Conservation (phyloP, 164 flowering plant genomes). For the Cinnamomum chago region DNA sequence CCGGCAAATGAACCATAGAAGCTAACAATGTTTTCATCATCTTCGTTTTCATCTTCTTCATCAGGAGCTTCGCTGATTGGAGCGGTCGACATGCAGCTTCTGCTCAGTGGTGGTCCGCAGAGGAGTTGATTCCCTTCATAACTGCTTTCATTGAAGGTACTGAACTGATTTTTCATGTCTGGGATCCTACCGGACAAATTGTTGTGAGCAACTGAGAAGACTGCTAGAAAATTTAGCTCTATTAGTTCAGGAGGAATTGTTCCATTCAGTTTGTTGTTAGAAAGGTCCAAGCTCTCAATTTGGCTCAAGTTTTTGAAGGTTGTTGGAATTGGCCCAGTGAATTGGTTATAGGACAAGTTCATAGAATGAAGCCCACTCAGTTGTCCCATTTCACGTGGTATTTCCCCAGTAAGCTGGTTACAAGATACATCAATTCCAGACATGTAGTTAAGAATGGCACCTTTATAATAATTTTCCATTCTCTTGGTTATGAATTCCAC, state of each 20-base stretch:
- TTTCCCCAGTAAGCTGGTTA: slow-evolving; percentile 16
- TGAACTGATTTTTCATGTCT: neutral
- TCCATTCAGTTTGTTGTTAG: slow-evolving; percentile 22
- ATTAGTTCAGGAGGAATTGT: slow-evolving; percentile 17
- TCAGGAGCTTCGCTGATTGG: neutral
- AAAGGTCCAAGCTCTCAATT: slow-evolving; percentile 27
- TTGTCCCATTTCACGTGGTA: slow-evolving; percentile 24
- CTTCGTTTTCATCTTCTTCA: neutral
- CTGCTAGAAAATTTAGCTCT: slow-evolving; percentile 2
- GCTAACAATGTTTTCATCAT: neutral
- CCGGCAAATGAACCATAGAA: slow-evolving; percentile 3
- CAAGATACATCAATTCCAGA: slow-evolving; percentile 23
- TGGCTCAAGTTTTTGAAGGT: slow-evolving; percentile 12
- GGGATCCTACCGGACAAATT: neutral
- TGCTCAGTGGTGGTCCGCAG: slow-evolving; percentile 6
- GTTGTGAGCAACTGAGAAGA: slow-evolving; percentile 11
- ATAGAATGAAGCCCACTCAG: slow-evolving; percentile 2
- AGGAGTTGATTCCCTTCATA: slow-evolving; percentile 1
- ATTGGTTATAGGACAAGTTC: slow-evolving; percentile 19
- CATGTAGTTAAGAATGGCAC: neutral
- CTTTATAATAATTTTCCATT: neutral
- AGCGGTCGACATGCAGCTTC: neutral
- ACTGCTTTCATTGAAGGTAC: neutral
- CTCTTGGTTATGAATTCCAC: neutral
- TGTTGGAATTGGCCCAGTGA: slow-evolving; percentile 14